Base-by-base conservation (phyloP, 2,329 filamentous ascomycete genomes). In the Tolypocladium endophyticum region DNA sequence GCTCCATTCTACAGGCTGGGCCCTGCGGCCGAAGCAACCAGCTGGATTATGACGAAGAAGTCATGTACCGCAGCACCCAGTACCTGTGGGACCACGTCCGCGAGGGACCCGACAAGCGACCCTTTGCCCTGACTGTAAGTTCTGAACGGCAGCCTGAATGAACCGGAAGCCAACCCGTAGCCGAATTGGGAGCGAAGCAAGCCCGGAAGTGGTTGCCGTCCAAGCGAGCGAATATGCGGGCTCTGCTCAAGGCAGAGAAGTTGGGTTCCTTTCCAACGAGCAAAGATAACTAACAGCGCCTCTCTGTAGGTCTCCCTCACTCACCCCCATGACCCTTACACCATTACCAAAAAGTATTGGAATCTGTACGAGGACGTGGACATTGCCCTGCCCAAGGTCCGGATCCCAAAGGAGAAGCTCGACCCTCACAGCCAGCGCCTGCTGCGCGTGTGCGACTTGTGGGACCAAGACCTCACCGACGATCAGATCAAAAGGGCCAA, bases 21-120 rank as follows among this genome's bases (percentile, higher is more conserved):
- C 85, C 88, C 36, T 96, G 92, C 68, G 88, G 95, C 47, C 85
- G 92, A 65, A 96, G 90, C 75, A 97, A 97, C 76, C 92, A 97
- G 79, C 82, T 97, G 58, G 92, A 97, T 72, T 97, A 93, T 68
- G 92, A 97, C 68, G 92, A 96, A 76, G 92, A 97, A 75, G 91
- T 96, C 72, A 93, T 97, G 86, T 93, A 89, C 78, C 90, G 87
- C 74, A 89, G 90, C 57, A 89, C 86, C 50, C 92, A 96, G 74
- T 97, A 92, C 71, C 79, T 97, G 56, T 96, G 93, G 74, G 89
- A 96, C 73, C 87, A 95, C 69, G 90, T 94, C 43, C 87, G 92
- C n/a, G 83, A 90, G 71, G 88, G 89, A 12, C 84, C 84, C 0
- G 79, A 82, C 59, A 81, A 85, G 65, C 84, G 88, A 53, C 92